These are phyloP conservation scores for Scleroderma bovista DNA, from an alignment of 768 basidiomycete genomes.

Conservation along the genomic window DNA sequence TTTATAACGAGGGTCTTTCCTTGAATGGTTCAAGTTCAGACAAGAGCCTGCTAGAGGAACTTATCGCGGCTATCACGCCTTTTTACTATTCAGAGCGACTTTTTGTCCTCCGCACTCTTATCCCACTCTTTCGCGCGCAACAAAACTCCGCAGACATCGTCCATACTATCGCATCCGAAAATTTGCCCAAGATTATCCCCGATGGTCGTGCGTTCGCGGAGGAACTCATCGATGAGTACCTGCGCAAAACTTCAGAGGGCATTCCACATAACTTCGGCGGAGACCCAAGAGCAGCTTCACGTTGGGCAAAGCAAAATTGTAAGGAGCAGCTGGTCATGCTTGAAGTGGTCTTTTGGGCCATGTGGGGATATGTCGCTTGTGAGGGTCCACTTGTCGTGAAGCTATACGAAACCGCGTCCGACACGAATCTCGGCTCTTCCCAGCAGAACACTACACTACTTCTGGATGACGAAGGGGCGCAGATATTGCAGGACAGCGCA, in stretches of 20 bases:
- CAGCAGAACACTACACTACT: constrained; percentile 63
- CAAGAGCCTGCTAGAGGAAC: constrained; percentile 28
- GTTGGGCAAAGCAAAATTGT: constrained; percentile 68
- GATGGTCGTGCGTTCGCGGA: constrained; percentile 61
- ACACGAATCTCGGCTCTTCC: constrained; percentile 54
- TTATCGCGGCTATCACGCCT: constrained; percentile 63
- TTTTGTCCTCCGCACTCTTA: constrained; percentile 59
- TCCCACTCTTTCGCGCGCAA: constrained; percentile 70
- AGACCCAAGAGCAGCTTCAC: constrained; percentile 55
- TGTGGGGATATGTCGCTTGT: constrained; percentile 73
- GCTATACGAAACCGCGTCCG: constrained; percentile 62
- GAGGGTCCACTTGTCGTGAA: constrained; percentile 55
- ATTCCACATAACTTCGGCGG: constrained; percentile 41
- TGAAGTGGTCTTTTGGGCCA: constrained; percentile 85
- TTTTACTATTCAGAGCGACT: constrained; percentile 83
- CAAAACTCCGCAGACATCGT: constrained; percentile 52
- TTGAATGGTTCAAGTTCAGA: constrained; percentile 40
- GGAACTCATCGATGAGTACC: constrained; percentile 56
- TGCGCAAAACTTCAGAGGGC: constrained; percentile 41
- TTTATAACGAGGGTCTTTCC: constrained; percentile 72
- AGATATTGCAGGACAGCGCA: constrained; percentile 60
- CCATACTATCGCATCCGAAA: constrained; percentile 46
- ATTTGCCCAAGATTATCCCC: constrained; percentile 56
- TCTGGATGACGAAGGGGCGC: constrained; percentile 67
- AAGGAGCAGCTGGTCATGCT: constrained; percentile 77